phyloP scores from a whole-genome alignment of 1,284 basidiomycete genomes.

The Puccinia coronata region DNA sequence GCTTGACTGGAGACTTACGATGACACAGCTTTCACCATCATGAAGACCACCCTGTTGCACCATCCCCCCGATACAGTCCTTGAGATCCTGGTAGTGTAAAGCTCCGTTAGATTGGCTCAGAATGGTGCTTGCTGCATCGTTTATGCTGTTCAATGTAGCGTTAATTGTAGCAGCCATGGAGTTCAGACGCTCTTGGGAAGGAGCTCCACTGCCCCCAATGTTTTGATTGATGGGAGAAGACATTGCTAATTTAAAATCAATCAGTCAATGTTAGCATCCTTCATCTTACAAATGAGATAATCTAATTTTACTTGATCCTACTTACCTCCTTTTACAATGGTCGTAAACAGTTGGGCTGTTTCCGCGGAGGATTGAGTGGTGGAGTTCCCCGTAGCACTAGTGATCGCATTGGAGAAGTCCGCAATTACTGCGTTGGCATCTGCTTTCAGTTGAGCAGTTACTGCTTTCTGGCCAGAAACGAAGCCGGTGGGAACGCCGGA shows the following conservation, averaged over 20 bases:
- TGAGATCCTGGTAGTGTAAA: slow-evolving; percentile 41
- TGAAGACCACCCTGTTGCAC: slow-evolving; percentile 48
- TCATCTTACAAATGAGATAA: too few relatives aligned
- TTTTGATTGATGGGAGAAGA: slow-evolving; percentile 34
- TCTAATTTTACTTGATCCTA: too few relatives aligned
- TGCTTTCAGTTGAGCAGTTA: slow-evolving; percentile 31
- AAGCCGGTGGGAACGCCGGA: slow-evolving; percentile 34
- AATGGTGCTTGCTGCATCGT: slow-evolving; percentile 31
- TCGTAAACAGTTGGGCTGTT: slow-evolving; percentile 38
- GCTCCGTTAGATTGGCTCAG: slow-evolving; percentile 37
- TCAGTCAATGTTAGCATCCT: too few relatives aligned
- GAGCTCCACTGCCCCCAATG: slow-evolving; percentile 14
- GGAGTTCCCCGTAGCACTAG: slow-evolving; percentile 13
- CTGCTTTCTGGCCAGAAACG: slow-evolving; percentile 17
- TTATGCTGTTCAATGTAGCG: slow-evolving; percentile 43
- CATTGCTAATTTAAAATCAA: too few relatives aligned
- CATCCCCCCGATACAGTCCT: slow-evolving; percentile 43
- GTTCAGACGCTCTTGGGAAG: slow-evolving; percentile 36
- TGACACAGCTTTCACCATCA: slow-evolving; percentile 42
- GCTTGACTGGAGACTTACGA: slow-evolving; percentile 21
- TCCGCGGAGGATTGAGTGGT: slow-evolving; percentile 47
- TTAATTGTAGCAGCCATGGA: slow-evolving; percentile 39
- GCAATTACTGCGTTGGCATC: slow-evolving; percentile 40
- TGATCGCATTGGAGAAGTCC: slow-evolving; percentile 23
- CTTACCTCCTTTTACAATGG: slow-evolving; percentile 50